phyloP scores from a whole-genome alignment of 441 rosid species.

The Erodium trifolium region DNA sequence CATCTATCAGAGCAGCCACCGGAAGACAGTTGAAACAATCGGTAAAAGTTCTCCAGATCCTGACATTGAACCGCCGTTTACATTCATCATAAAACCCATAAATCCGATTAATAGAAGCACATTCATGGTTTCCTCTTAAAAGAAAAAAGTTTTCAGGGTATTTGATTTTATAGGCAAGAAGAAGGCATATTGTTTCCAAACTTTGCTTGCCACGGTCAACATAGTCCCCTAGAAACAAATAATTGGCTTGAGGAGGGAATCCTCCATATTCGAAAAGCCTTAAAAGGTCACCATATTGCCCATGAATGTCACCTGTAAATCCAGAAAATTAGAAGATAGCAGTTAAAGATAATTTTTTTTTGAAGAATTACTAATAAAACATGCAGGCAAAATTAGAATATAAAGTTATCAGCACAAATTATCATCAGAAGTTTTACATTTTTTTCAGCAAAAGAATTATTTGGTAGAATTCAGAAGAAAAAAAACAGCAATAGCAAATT shows the following conservation, averaged over 20 bases:
- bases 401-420: neutral
- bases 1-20: slow-evolving; percentile 59
- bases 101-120: slow-evolving; percentile 59
- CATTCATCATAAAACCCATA: slow-evolving; percentile 74
- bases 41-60: slow-evolving; percentile 54
- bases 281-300: slow-evolving; percentile 52
- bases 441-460: neutral
- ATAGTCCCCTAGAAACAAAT: slow-evolving; percentile 59
- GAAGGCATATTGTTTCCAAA: slow-evolving; percentile 62
- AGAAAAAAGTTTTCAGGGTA: slow-evolving; percentile 68
- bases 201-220: slow-evolving; percentile 79
- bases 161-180: slow-evolving; percentile 58
- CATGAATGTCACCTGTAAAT: slow-evolving; percentile 56
- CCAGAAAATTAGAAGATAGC: neutral
- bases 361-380: neutral
- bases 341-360: neutral
- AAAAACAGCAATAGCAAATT: neutral
- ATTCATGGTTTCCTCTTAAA: slow-evolving; percentile 60
- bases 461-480: neutral
- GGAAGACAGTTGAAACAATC: slow-evolving; percentile 74
- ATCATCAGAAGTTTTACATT: neutral
- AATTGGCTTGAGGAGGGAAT: slow-evolving; percentile 55
- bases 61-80: slow-evolving; percentile 59
- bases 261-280: slow-evolving; percentile 65
- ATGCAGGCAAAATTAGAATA: neutral